phyloP scores from a whole-genome alignment of 2,329 filamentous ascomycete species.

The Colletotrichum cuscutae region DNA sequence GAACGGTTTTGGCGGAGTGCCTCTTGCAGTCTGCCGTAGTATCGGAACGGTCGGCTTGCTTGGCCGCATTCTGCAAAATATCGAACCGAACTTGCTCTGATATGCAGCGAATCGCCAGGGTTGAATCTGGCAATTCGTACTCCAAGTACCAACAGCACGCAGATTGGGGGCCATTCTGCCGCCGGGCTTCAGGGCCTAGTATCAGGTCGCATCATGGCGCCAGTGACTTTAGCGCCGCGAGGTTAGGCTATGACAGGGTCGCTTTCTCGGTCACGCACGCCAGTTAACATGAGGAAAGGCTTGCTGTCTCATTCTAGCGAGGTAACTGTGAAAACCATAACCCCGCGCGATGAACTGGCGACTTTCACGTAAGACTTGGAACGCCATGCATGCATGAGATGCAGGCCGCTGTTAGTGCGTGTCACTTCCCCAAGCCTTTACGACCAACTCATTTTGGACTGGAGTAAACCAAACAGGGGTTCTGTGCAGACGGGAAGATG shows the following conservation, averaged over 20 bases:
- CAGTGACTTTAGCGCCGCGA: conserved; percentile 7
- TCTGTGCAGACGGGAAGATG: background rate
- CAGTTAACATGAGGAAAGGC: background rate
- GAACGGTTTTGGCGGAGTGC: no score
- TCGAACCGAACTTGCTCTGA: background rate
- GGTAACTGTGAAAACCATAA: background rate
- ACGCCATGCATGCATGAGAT: background rate
- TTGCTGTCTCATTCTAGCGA: background rate
- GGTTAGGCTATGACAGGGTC: background rate
- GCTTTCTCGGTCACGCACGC: background rate
- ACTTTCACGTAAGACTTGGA: conserved; percentile 27
- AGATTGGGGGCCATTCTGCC: background rate
- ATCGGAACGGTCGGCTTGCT: background rate
- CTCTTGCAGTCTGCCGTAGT: no score
- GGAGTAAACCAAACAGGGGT: background rate
- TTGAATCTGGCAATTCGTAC: background rate
- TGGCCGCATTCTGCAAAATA: background rate
- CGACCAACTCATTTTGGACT: conserved; percentile 7
- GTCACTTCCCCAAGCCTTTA: background rate
- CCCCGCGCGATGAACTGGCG: conserved; percentile 8
- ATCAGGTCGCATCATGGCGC: background rate
- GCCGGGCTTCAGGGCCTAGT: conserved; percentile 6
- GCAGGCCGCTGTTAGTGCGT: background rate
- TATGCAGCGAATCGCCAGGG: no score
- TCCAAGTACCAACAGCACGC: background rate